Evolutionary conservation across 2,329 filamentous ascomycete genomes (phyloP).

Genomic region (Venturia aucupariae): DNA sequence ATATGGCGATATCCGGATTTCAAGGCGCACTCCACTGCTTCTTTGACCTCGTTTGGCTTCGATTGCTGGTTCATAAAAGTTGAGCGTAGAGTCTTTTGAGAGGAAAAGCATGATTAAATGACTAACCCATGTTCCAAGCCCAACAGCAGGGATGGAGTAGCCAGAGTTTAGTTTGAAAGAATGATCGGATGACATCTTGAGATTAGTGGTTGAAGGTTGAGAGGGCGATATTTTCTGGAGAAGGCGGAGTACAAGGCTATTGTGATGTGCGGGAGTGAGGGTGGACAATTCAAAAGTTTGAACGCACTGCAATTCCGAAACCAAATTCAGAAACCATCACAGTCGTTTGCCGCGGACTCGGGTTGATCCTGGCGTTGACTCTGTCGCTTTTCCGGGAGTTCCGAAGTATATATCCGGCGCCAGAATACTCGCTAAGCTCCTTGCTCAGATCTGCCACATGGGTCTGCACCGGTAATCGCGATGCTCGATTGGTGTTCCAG

Average conservation of each 20-base stretch:
- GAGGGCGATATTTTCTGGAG: background rate
- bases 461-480: background rate
- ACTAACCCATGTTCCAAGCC: slow-evolving; percentile 5
- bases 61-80: background rate
- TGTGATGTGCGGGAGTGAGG: no score
- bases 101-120: background rate
- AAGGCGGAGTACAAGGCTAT: no score
- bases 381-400: background rate
- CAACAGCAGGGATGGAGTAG: background rate
- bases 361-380: background rate
- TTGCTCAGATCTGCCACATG: background rate
- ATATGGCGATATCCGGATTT: slow-evolving; percentile 12
- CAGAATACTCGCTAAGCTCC: background rate
- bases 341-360: background rate
- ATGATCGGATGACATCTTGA: background rate
- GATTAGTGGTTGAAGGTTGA: background rate
- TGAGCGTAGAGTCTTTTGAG: background rate
- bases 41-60: slow-evolving; percentile 7
- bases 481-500: background rate
- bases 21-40: slow-evolving; percentile 6
- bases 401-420: background rate
- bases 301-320: no score
- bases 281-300: background rate
- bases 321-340: background rate
- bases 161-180: background rate